A percentile compares a stretch with the other conserved stretches of the same genome.
Conservation (phyloP, 371 early-diverging fungal species). For the Haplosporangium sp. region DNA sequence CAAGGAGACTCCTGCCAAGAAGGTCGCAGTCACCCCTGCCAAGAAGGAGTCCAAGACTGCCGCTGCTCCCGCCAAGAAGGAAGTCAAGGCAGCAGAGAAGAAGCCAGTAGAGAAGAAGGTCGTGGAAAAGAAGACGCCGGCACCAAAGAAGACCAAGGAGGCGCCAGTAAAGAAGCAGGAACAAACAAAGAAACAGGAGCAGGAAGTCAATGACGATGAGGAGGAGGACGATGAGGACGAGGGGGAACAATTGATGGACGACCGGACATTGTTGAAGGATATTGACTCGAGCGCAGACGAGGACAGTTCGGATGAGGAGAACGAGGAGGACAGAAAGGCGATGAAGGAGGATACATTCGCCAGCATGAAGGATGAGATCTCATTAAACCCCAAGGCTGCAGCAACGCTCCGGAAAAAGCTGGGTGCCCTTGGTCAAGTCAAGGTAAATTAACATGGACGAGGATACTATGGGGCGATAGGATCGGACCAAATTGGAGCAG, state of each 20-base stretch:
- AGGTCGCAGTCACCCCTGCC: slow-evolving; percentile 28
- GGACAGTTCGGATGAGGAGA: slow-evolving; percentile 59
- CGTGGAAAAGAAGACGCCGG: slow-evolving; percentile 33
- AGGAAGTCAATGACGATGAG: slow-evolving; percentile 37
- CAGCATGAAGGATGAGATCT: slow-evolving; percentile 61
- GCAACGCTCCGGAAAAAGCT: slow-evolving; percentile 55
- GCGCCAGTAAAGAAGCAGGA: slow-evolving; percentile 42
- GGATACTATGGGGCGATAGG: too few relatives aligned
- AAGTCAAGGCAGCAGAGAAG: slow-evolving; percentile 19
- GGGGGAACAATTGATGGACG: slow-evolving; percentile 61
- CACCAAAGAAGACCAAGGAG: slow-evolving; percentile 36
- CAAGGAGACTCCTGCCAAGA: slow-evolving; percentile 43
- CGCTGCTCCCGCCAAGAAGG: slow-evolving; percentile 46
- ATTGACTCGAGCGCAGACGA: slow-evolving; percentile 60
- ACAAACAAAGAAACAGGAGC: slow-evolving; percentile 45
- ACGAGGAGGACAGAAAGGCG: slow-evolving; percentile 42
- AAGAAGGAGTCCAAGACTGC: slow-evolving; percentile 30
- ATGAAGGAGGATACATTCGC: slow-evolving; percentile 62
- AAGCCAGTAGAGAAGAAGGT: slow-evolving; percentile 24
- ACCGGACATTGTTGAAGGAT: slow-evolving; percentile 63
- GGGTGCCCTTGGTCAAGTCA: slow-evolving; percentile 34
- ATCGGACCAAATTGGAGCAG: too few relatives aligned
- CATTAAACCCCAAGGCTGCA: slow-evolving; percentile 59
- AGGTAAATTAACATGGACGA: slow-evolving; percentile 45
- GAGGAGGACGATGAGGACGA: slow-evolving; percentile 52